phyloP scores from a whole-genome alignment of 441 rosid species.

The Gossypium davidsonii region DNA sequence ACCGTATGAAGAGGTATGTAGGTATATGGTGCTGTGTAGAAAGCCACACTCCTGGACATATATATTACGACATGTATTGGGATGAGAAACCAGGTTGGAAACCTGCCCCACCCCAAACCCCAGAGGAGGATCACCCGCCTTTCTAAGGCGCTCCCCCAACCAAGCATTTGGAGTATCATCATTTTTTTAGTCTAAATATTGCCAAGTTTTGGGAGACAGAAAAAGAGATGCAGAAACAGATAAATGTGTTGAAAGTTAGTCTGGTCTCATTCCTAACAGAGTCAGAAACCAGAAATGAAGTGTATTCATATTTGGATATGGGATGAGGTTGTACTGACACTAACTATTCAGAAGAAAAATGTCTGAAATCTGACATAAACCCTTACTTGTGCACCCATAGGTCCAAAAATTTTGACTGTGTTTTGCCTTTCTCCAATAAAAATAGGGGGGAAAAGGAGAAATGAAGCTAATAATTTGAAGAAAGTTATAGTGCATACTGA shows the following conservation, averaged over 20 bases:
- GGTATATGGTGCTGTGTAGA: conserved; percentile 98
- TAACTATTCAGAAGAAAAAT: not conserved
- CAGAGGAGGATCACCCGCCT: conserved; percentile 75
- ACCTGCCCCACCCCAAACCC: conserved; percentile 74
- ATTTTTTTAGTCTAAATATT: not conserved
- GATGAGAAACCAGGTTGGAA: conserved; percentile 93
- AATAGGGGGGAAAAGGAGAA: not conserved
- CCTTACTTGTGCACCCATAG: not conserved
- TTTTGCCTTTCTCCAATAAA: not conserved
- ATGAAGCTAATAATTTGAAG: not conserved
- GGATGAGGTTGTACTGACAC: not conserved
- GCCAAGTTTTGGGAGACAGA: not conserved
- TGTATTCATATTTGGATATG: conserved; percentile 13
- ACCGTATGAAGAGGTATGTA: conserved; percentile 64
- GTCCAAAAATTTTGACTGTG: not conserved
- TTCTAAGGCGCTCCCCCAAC: conserved; percentile 36
- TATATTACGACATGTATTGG: conserved; percentile 94
- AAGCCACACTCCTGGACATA: conserved; percentile 73
- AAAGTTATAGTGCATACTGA: not conserved
- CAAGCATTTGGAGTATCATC: not conserved
- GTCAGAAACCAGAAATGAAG: not conserved
- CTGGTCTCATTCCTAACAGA: not conserved
- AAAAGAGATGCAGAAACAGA: not conserved
- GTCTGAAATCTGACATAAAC: not conserved
- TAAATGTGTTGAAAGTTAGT: not conserved